A percentile compares a stretch with the other conserved stretches of the same genome.
These are phyloP conservation scores for Neohortaea acidophila DNA, from an alignment of 495 filamentous ascomycete genomes.

Conservation along the genomic window DNA sequence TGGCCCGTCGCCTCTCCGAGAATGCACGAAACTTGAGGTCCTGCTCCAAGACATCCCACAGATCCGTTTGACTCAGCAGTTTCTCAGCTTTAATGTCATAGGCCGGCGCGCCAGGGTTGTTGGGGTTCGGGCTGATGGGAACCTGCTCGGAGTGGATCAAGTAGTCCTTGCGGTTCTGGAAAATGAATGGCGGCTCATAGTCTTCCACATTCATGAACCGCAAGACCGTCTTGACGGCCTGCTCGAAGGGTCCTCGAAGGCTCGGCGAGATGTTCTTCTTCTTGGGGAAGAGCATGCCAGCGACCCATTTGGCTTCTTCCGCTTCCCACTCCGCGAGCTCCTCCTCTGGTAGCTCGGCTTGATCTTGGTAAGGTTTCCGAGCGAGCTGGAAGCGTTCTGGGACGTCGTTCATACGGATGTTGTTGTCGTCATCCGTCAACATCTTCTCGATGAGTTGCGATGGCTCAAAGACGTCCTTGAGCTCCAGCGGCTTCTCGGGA, in stretches of 20 bases:
- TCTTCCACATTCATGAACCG: constrained; percentile 87
- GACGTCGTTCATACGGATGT: constrained; percentile 70
- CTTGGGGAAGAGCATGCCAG: constrained; percentile 70
- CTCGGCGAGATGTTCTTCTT: constrained; percentile 56
- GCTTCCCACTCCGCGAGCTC: constrained; percentile 41
- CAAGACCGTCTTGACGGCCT: constrained; percentile 78
- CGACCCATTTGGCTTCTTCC: constrained; percentile 85
- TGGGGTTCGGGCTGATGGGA: constrained; percentile 34
- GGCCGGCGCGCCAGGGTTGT: constrained; percentile 50
- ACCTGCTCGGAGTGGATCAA: constrained; percentile 81
- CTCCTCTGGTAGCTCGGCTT: constrained; percentile 54
- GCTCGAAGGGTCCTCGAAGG: constrained; percentile 66
- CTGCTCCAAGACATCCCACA: constrained; percentile 87
- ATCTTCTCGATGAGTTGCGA: constrained; percentile 84
- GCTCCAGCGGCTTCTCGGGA: constrained; percentile 56
- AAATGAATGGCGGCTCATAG: constrained; percentile 90
- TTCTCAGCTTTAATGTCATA: constrained; percentile 71
- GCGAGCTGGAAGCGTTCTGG: constrained; percentile 90
- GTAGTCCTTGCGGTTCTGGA: constrained; percentile 95
- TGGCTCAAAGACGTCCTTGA: constrained; percentile 96
- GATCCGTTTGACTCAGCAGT: constrained; percentile 75
- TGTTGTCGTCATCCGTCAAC: constrained; percentile 87
- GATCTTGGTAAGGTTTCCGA: constrained; percentile 66
- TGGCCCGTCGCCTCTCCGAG: constrained; percentile 69
- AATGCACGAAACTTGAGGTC: constrained; percentile 88